Evolutionary conservation across 163 green algal species (phyloP), one percentile per base, ranked within the genome.

Genomic region (Chlorella variabilis): DNA sequence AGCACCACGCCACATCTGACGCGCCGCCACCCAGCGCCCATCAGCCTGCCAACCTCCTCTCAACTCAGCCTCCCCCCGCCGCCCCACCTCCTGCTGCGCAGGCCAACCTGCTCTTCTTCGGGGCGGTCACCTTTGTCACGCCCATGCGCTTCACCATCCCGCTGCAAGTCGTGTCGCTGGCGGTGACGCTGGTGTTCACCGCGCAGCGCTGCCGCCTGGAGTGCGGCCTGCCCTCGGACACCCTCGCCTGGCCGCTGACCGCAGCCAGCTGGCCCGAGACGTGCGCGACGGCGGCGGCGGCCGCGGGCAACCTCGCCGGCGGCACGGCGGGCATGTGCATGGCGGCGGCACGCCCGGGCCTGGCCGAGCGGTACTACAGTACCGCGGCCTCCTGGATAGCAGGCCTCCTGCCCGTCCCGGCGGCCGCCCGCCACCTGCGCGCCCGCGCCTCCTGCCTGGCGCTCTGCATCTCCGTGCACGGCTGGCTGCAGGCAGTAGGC

Each of bases 121-220:
- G 31, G 7, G 54, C 54, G 13, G 17, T 68, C 13, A 62, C 20
- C 25, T 39, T 79, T 20, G 33, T 79, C 5, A 42, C 42, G 25
- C 71, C 71, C 34, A 38, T 80, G 56, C 56, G 73, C 9, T 25
- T 70, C 9, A 31, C 17, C 56, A 39, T 80, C 15, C 73, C 73
- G 3, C 29, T 58, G 25, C 73, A 80, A 18, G 36, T 80, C 0
- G 38, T 7, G 13, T 69, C 41, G 21, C 56, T 80, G 21, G 36
- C 70, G 27, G 51, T 42, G 36, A 70, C n/a, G 25, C 73, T 80
- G 25, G 34, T n/a, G 4, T 45, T 63, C 38, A 61, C 36, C 2
- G 38, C 13, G 5, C 54, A 33, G 36, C 54, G 73, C 38, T 80
- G 73, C 56, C 73, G 54, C 23, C 56, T 38, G 0, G 73, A 80